Conservation (phyloP, 768 basidiomycete genomes). For the Tubosaeta sp. region DNA sequence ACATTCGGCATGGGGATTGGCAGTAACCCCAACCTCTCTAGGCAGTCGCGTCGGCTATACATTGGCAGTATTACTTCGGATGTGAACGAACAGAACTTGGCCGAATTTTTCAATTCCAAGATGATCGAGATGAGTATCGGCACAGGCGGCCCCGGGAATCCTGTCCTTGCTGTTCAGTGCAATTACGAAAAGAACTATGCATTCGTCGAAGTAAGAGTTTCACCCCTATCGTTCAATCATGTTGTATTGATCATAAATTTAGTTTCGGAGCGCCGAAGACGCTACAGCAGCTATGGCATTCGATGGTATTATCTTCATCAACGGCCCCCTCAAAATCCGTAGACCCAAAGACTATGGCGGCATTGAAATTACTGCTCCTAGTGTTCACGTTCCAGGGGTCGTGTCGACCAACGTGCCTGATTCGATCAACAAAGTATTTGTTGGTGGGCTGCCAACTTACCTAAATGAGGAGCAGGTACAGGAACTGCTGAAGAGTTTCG, state of each 20-base stretch:
- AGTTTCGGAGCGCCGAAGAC: conserved; percentile 98
- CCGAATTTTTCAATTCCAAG: conserved; percentile 93
- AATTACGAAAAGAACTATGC: conserved; percentile 99
- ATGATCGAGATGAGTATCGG: conserved; percentile 92
- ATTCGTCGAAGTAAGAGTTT: conserved; percentile 79
- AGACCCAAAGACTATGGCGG: conserved; percentile 97
- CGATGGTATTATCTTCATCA: conserved; percentile 95
- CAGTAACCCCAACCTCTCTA: conserved; percentile 82
- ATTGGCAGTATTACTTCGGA: conserved; percentile 96
- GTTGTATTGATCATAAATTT: conserved; percentile 12
- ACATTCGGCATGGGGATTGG: conserved; percentile 85
- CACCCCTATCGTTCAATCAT: not conserved
- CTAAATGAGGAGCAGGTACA: conserved; percentile 98
- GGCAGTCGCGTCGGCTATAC: conserved; percentile 93
- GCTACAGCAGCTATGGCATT: conserved; percentile 96
- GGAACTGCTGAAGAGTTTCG: conserved; percentile 95
- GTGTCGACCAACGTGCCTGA: conserved; percentile 97
- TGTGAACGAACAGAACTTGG: conserved; percentile 88
- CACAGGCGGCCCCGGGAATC: conserved; percentile 79
- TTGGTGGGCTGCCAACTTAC: conserved; percentile 93
- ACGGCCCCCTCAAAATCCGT: conserved; percentile 93
- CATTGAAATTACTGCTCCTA: conserved; percentile 54
- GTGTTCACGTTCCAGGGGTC: conserved; percentile 86
- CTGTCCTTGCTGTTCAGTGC: conserved; percentile 90
- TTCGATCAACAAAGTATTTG: conserved; percentile 96